A percentile compares a stretch with the other conserved stretches of the same genome.
These are phyloP conservation scores for Metschnikowia aberdeeniae DNA, from an alignment of 805 yeast species.

Conservation along the genomic window DNA sequence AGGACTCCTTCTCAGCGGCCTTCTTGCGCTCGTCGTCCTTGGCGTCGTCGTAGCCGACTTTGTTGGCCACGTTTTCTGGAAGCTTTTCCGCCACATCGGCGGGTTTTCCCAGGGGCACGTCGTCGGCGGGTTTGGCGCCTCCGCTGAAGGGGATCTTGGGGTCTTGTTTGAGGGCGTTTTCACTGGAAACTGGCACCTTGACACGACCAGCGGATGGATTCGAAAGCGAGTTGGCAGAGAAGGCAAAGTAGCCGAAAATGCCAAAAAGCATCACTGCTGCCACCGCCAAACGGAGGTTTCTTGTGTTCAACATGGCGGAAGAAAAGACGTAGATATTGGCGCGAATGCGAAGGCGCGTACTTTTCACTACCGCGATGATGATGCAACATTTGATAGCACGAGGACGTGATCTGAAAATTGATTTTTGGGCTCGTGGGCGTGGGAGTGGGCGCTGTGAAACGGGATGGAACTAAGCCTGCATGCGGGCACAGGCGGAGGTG, in stretches of 20 bases:
- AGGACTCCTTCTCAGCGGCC: neutral
- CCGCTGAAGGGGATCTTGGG: neutral
- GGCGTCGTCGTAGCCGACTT: neutral
- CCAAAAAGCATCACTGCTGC: constrained; percentile 49
- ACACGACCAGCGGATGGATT: constrained; percentile 27
- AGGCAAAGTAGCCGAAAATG: constrained; percentile 46
- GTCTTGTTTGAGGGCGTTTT: constrained; percentile 10
- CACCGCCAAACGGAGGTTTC: constrained; percentile 50
- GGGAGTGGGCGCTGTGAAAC: no score
- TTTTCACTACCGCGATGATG: neutral
- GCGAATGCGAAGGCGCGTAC: neutral
- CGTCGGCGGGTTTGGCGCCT: neutral
- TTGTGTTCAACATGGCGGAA: constrained; percentile 32
- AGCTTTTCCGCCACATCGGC: neutral
- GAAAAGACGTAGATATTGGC: neutral
- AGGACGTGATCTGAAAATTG: no score
- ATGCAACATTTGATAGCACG: no score
- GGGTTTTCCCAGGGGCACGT: constrained; percentile 2
- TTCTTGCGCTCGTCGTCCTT: neutral
- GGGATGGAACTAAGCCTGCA: no score
- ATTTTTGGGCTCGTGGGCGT: no score
- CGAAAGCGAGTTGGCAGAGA: constrained; percentile 38
- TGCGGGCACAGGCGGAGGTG: no score
- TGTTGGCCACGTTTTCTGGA: constrained; percentile 1
- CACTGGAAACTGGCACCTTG: constrained; percentile 14